phyloP scores from a whole-genome alignment of 352 stramenopile genomes.

The Thraustotheca clavata region DNA sequence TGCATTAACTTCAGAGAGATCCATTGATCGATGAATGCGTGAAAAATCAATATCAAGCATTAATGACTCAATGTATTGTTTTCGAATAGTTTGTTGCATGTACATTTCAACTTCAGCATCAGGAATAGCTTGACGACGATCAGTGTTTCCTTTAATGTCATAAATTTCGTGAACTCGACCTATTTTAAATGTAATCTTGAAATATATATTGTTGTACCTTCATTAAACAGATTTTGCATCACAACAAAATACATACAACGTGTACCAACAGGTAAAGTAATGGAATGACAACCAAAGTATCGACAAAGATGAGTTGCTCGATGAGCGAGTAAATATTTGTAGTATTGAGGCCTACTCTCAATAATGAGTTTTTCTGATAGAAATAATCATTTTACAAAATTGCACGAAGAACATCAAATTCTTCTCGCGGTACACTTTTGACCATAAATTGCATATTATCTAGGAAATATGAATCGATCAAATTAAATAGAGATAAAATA shows the following conservation, averaged over 20 bases:
- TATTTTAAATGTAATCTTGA: background rate
- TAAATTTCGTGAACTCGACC: slow-evolving; percentile 46
- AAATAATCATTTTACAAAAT: slow-evolving; percentile 41
- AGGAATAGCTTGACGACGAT: slow-evolving; percentile 60
- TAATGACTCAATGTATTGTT: slow-evolving; percentile 50
- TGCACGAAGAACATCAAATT: slow-evolving; percentile 70
- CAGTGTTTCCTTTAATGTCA: slow-evolving; percentile 74
- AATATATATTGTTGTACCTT: slow-evolving; percentile 24
- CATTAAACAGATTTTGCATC: slow-evolving; percentile 82
- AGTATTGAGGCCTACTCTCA: slow-evolving; percentile 34
- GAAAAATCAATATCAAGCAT: slow-evolving; percentile 86
- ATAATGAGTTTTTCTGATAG: background rate
- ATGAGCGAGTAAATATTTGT: slow-evolving; percentile 70
- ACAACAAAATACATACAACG: slow-evolving; percentile 84
- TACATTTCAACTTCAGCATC: slow-evolving; percentile 45
- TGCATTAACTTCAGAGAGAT: slow-evolving; percentile 37
- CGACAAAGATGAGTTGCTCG: slow-evolving; percentile 64
- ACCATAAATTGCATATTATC: slow-evolving; percentile 85
- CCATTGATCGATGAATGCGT: slow-evolving; percentile 55
- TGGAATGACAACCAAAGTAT: slow-evolving; percentile 83
- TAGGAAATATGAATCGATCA: slow-evolving; percentile 19
- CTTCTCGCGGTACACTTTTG: slow-evolving; percentile 80
- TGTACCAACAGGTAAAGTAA: slow-evolving; percentile 72
- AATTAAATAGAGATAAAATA: slow-evolving; percentile 43
- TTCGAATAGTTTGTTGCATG: slow-evolving; percentile 56